phyloP scores from a whole-genome alignment of 2,329 filamentous ascomycete species.

The Nakataea oryzae region DNA sequence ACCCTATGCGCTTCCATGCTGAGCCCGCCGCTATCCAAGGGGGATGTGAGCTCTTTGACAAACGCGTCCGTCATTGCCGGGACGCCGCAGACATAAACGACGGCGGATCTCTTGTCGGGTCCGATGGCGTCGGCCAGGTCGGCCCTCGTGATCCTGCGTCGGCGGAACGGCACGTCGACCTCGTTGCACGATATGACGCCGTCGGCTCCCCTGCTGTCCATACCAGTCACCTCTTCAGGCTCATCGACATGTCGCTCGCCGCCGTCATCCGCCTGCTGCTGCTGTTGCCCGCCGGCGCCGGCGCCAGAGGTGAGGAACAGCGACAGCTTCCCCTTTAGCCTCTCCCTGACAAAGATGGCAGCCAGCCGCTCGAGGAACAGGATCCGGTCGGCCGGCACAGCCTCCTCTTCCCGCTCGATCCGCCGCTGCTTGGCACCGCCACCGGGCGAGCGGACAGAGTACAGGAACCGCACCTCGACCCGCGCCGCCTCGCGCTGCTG shows the following conservation, averaged over 20 bases:
- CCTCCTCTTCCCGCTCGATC: conserved; percentile 14
- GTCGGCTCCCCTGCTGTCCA: conserved; percentile 5
- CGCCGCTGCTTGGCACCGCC: too few species aligned
- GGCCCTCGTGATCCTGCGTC: conserved; percentile 28
- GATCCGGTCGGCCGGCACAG: conserved; percentile 19
- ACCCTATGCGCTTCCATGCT: conserved; percentile 17
- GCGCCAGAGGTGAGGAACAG: conserved; percentile 31
- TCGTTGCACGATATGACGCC: conserved; percentile 11
- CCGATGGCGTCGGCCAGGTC: conserved; percentile 32
- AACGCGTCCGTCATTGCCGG: conserved; percentile 60
- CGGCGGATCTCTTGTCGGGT: conserved; percentile 24
- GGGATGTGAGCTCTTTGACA: conserved; percentile 33
- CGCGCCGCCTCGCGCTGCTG: conserved; percentile 6
- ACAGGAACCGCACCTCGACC: conserved; percentile 48
- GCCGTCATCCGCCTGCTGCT: background rate
- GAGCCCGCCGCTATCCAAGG: conserved; percentile 7
- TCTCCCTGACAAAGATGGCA: conserved; percentile 24
- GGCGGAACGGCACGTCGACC: conserved; percentile 17
- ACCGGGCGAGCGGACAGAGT: conserved; percentile 36
- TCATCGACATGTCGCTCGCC: background rate
- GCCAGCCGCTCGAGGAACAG: conserved; percentile 41
- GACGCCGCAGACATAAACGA: conserved; percentile 60
- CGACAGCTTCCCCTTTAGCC: conserved; percentile 27
- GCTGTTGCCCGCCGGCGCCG: background rate
- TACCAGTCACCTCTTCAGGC: conserved; percentile 3